Percentiles rank a stretch among this genome's conserved stretches.
These are phyloP conservation scores for Ascochyta viciae-villosae DNA, from an alignment of 2,329 filamentous ascomycete species.

Conservation along the genomic window DNA sequence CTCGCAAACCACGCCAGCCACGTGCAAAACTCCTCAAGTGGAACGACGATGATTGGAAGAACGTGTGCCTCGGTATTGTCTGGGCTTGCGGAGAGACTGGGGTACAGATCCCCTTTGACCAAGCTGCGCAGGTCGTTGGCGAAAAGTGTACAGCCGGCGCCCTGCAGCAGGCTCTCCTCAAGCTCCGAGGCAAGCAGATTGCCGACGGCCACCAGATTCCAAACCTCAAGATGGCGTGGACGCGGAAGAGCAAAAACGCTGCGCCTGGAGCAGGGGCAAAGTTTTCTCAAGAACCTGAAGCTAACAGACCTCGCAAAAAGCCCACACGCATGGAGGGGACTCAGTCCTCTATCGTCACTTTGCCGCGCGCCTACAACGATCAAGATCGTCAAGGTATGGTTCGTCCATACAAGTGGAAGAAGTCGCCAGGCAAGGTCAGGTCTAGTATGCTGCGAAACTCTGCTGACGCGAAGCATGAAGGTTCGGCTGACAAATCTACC, in stretches of 20 bases:
- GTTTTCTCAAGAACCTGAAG: slow-evolving; percentile 5
- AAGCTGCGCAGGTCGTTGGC: slow-evolving; percentile 36
- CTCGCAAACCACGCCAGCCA: slow-evolving; percentile 41
- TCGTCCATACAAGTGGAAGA: slow-evolving; percentile 14
- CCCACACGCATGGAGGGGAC: slow-evolving; percentile 11
- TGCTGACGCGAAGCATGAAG: slow-evolving; percentile 3
- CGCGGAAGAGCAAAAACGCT: slow-evolving; percentile 23
- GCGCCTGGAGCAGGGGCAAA: slow-evolving; percentile 17
- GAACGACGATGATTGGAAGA: slow-evolving; percentile 40
- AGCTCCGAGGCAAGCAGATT: slow-evolving; percentile 33
- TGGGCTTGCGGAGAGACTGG: slow-evolving; percentile 40
- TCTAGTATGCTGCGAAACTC: background rate
- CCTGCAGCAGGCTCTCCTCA: slow-evolving; percentile 45
- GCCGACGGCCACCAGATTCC: slow-evolving; percentile 32
- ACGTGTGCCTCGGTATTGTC: slow-evolving; percentile 37
- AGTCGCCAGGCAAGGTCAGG: background rate
- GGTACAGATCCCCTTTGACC: slow-evolving; percentile 40
- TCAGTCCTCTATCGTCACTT: slow-evolving; percentile 18
- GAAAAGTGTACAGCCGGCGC: slow-evolving; percentile 34
- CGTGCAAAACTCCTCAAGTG: slow-evolving; percentile 40
- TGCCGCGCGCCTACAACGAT: slow-evolving; percentile 1
- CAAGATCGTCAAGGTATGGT: slow-evolving; percentile 6
- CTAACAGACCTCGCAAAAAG: slow-evolving; percentile 16
- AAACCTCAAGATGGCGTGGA: slow-evolving; percentile 34
- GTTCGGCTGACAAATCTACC: background rate